Evolutionary conservation across 1,284 basidiomycete species (phyloP), one percentile per base, ranked within the genome.

Genomic region (Chondrostereum purpureum): DNA sequence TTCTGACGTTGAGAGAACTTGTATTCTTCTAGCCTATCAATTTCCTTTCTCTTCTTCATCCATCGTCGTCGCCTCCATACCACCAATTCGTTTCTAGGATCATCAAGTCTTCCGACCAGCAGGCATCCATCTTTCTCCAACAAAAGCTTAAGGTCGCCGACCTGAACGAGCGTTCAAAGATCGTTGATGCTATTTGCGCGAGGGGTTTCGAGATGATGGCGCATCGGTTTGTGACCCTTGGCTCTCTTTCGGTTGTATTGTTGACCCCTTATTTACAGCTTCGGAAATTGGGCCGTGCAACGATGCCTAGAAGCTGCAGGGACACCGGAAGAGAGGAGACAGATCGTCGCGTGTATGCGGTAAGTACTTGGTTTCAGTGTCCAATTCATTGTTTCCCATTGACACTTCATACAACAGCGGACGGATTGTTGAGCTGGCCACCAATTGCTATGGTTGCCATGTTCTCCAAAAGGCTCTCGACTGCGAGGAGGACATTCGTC

Each of bases 131-230:
- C 39, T 90, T 90, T 57, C 67, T 89, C 34, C 86, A 90, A 56
- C 87, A 90, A 60, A 90, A 90, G 58, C 73, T 90, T 51, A 90
- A 90, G 60, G 85, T 88, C 11, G 87, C 87, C 4, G 86, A 88
- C 53, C 53, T 70, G n/a, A 76, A 80, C 43, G 87, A 88, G 57
- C 72, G 88, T 2, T 74, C 71, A 5, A 88, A 87, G 61, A 90
- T 90, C 39, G 80, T 90, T 8, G 85, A 88, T 56, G 87, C 88
- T 39, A 89, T 89, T 47, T 88, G 85, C 48, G 72, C 78, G 27
- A 75, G 80, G 16, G 87, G 87, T 0, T 86, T 84, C 51, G 88
- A 90, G 58, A 89, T 90, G 87, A 90, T 90, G 87, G 86, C 86
- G 48, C 83, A 88, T 59, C 70, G 84, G 84, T 84, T 61, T 35